Conservation (phyloP, 1,284 basidiomycete species). For the Kwoniella shivajii region DNA sequence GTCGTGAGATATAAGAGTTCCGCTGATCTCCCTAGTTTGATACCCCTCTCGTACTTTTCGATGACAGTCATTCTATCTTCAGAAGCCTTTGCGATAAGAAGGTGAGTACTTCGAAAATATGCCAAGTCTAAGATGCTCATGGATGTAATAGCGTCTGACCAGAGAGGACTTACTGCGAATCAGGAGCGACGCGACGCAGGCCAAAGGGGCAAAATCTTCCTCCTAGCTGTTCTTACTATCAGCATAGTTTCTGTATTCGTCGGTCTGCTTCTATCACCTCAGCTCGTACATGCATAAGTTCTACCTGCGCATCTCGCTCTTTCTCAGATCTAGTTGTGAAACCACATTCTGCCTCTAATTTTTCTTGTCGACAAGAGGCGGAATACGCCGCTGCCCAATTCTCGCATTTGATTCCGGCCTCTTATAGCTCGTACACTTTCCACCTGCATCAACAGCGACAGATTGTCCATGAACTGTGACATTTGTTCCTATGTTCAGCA, state of each 20-base stretch:
- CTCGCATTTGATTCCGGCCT: too few species aligned
- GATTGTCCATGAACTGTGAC: too few species aligned
- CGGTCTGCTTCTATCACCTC: too few species aligned
- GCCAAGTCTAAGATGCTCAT: not conserved
- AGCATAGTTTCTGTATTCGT: not conserved
- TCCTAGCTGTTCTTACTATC: not conserved
- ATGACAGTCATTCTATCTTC: slow-evolving; percentile 10
- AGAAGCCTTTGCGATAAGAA: slow-evolving; percentile 11
- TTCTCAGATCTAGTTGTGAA: too few species aligned
- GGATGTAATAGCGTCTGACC: not conserved
- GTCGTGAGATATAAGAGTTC: slow-evolving; percentile 35
- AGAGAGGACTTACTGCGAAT: slow-evolving; percentile 4
- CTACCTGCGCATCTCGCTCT: too few species aligned
- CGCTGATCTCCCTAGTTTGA: slow-evolving; percentile 33
- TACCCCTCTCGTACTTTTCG: slow-evolving; percentile 17
- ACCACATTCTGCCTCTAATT: too few species aligned
- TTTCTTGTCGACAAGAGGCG: too few species aligned
- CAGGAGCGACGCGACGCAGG: not conserved
- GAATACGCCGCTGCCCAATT: too few species aligned
- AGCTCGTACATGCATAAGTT: too few species aligned
- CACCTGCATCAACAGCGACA: too few species aligned
- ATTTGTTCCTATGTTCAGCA: too few species aligned
- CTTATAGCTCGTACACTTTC: too few species aligned
- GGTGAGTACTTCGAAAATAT: not conserved
- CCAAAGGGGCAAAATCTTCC: not conserved